phyloP scores from a whole-genome alignment of 352 stramenopile genomes.

The Phytopythium ostracodes region DNA sequence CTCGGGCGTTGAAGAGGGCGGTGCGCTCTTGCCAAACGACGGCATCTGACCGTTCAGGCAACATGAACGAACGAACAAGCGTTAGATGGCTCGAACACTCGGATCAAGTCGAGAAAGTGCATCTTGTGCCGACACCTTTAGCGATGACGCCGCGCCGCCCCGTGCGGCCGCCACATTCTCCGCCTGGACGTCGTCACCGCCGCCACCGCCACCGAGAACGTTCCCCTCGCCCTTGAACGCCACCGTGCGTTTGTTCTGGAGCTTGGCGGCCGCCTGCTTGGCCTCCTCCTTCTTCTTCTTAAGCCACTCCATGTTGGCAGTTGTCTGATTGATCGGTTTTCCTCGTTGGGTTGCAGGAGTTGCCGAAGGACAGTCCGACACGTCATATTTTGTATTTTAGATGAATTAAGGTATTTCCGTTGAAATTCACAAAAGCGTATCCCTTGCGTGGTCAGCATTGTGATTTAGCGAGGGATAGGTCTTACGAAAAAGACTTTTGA shows the following conservation, averaged over 20 bases:
- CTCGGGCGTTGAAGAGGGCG: constrained; percentile 39
- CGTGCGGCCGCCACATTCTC: constrained; percentile 9
- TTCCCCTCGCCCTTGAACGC: constrained; percentile 65
- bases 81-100: not conserved
- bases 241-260: constrained; percentile 69
- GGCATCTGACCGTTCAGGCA: constrained; percentile 22
- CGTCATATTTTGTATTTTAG: too few species aligned
- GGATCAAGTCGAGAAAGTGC: not conserved
- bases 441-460: too few species aligned
- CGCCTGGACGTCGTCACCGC: not conserved
- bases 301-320: constrained; percentile 71
- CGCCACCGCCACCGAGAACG: constrained; percentile 37
- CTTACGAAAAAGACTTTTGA: too few species aligned
- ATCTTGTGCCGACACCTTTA: constrained; percentile 17
- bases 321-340: too few species aligned
- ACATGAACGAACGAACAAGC: not conserved
- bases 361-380: too few species aligned
- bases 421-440: too few species aligned
- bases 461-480: too few species aligned
- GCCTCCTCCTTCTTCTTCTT: constrained; percentile 83
- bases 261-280: constrained; percentile 58
- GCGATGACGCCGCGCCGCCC: constrained; percentile 12
- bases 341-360: not conserved
- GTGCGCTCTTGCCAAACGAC: constrained; percentile 35
- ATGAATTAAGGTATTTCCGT: too few species aligned